Evolutionary conservation across 176 grass and related monocot species (phyloP).

Genomic region (Canna indica): DNA sequence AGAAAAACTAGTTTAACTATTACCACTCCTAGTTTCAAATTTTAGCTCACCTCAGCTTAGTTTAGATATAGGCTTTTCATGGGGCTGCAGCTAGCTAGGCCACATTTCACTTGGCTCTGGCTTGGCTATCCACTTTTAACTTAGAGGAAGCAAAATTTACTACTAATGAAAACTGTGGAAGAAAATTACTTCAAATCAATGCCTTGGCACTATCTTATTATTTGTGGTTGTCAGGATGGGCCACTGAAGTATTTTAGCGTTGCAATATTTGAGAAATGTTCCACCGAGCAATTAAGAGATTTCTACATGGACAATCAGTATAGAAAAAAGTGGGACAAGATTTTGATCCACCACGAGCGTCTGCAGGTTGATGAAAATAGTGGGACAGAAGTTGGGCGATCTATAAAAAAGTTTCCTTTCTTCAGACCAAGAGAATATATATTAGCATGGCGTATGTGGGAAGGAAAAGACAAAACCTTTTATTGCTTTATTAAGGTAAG

Average conservation of each 20-base stretch:
- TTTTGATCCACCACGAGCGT: slow-evolving; percentile 62
- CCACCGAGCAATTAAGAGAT: slow-evolving; percentile 69
- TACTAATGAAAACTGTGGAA: too few species aligned
- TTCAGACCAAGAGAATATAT: slow-evolving; percentile 90
- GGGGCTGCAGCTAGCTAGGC: too few species aligned
- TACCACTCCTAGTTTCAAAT: too few species aligned
- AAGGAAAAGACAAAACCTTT: slow-evolving; percentile 61
- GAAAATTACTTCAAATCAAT: too few species aligned
- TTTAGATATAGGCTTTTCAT: too few species aligned
- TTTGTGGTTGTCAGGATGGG: slow-evolving; percentile 38
- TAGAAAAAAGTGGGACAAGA: slow-evolving; percentile 87
- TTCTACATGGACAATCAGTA: slow-evolving; percentile 99
- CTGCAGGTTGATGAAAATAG: slow-evolving; percentile 57
- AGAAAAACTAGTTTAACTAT: too few species aligned
- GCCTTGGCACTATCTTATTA: too few species aligned
- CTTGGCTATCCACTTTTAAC: too few species aligned
- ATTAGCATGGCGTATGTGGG: slow-evolving; percentile 81
- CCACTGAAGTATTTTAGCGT: slow-evolving; percentile 78
- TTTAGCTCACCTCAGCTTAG: too few species aligned
- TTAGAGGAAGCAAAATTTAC: too few species aligned
- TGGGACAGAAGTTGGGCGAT: slow-evolving; percentile 70
- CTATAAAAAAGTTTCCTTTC: slow-evolving; percentile 85
- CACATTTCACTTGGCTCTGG: too few species aligned
- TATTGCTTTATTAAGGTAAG: slow-evolving; percentile 87
- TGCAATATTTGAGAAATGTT: slow-evolving; percentile 75